A percentile compares a stretch with the other conserved stretches of the same genome.
These are phyloP conservation scores for Flaveria floridana DNA, from an alignment of 140 eudicot genomes.

Conservation along the genomic window DNA sequence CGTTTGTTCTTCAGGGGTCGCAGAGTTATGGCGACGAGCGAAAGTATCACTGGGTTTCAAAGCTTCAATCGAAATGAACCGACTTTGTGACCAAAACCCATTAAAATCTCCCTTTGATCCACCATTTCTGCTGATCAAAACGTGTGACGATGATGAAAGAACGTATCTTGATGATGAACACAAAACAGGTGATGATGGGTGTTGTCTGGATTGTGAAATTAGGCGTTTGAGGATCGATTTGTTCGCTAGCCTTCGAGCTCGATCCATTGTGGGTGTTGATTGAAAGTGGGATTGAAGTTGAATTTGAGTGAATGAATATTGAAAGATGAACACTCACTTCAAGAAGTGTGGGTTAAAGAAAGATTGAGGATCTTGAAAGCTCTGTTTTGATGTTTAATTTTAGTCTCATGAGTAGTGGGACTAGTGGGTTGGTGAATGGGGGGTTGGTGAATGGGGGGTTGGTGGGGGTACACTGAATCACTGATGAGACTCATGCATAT, in stretches of 20 bases:
- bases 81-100: conserved; percentile 32
- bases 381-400: conserved; percentile 25
- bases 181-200: conserved; percentile 39
- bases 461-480: conserved; percentile 30
- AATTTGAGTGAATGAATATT: conserved; percentile 19
- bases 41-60: conserved; percentile 90
- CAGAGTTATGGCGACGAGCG: conserved; percentile 91
- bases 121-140: conserved; percentile 20
- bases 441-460: conserved; percentile 37
- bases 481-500: not conserved
- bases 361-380: conserved; percentile 7
- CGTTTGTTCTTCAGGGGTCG: conserved; percentile 66
- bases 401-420: conserved; percentile 13
- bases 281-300: not conserved
- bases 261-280: conserved; percentile 56
- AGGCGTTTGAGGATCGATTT: conserved; percentile 58
- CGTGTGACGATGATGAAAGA: conserved; percentile 46
- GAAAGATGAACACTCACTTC: conserved; percentile 13
- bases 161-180: conserved; percentile 54
- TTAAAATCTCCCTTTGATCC: not conserved
- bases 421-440: conserved; percentile 45
- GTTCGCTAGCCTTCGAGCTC: conserved; percentile 71
- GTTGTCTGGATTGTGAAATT: conserved; percentile 58
- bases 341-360: conserved; percentile 17
- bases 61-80: conserved; percentile 75